A percentile compares a stretch with the other conserved stretches of the same genome.
Evolutionary conservation across 768 basidiomycete genomes (phyloP).

Genomic region (Auricularia heimuer): DNA sequence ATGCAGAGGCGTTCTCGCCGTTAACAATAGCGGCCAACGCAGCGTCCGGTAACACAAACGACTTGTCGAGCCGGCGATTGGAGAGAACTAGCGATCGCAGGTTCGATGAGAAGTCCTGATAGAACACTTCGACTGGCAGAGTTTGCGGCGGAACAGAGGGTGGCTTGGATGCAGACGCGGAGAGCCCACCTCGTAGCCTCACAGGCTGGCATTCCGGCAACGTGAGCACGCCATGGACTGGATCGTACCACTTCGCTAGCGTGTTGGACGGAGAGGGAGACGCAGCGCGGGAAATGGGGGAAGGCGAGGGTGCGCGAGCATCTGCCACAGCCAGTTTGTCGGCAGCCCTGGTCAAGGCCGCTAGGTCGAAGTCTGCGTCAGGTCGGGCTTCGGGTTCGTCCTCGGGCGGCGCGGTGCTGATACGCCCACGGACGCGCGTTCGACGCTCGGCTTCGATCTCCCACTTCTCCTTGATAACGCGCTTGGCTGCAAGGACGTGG

Average conservation of each 20-base stretch:
- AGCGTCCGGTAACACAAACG: conserved; percentile 41
- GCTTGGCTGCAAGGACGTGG: conserved; percentile 58
- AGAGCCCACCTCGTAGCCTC: conserved; percentile 14
- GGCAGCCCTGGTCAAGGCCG: conserved; percentile 18
- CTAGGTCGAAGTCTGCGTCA: conserved; percentile 19
- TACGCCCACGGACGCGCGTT: not conserved
- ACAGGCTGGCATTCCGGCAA: conserved; percentile 20
- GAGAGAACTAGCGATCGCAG: conserved; percentile 49
- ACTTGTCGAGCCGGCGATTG: conserved; percentile 58
- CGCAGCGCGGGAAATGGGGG: conserved; percentile 39
- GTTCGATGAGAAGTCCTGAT: conserved; percentile 49
- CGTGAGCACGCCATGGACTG: conserved; percentile 3
- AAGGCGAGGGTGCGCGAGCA: conserved; percentile 6
- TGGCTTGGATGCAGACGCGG: conserved; percentile 20
- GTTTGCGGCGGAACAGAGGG: conserved; percentile 56
- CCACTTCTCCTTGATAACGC: conserved; percentile 64
- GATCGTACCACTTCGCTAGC: conserved; percentile 6
- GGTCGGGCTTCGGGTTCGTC: not conserved
- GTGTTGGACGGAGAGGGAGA: conserved; percentile 45
- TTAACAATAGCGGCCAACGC: conserved; percentile 14
- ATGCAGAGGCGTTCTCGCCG: conserved; percentile 16
- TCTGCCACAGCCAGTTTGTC: conserved; percentile 18
- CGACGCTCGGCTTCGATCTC: conserved; percentile 58
- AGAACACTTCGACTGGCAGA: conserved; percentile 54
- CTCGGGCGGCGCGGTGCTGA: not conserved